phyloP scores from a whole-genome alignment of 2,329 filamentous ascomycete genomes.

The Monosporascus ibericus region DNA sequence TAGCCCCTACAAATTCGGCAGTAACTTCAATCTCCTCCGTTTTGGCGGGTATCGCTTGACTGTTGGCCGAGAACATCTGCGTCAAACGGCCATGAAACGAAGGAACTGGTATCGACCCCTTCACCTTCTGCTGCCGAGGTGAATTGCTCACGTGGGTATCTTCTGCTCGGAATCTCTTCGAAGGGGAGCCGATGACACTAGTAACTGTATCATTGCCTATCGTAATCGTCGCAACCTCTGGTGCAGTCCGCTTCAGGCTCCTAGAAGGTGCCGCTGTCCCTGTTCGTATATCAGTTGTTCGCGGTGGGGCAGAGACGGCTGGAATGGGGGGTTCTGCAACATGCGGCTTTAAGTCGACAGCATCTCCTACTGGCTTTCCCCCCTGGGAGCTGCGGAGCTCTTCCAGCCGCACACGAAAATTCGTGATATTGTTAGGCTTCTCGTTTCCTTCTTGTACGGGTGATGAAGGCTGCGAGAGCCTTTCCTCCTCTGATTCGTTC shows the following conservation, averaged over 20 bases:
- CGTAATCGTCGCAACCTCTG: constrained; percentile 67
- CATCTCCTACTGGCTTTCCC: constrained; percentile 3
- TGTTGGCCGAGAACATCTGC: constrained; percentile 37
- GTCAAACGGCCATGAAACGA: constrained; percentile 38
- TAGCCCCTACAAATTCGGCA: constrained; percentile 6
- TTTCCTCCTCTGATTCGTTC: constrained; percentile 2
- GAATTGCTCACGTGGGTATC: constrained; percentile 25
- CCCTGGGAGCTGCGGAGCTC: constrained; percentile 14
- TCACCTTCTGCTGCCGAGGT: constrained; percentile 23
- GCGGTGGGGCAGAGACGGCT: constrained; percentile 25
- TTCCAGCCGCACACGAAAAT: constrained; percentile 30
- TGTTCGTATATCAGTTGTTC: constrained; percentile 18
- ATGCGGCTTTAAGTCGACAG: not conserved
- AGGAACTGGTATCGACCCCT: constrained; percentile 25
- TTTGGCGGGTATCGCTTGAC: constrained; percentile 12
- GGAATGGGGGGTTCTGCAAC: constrained; percentile 26
- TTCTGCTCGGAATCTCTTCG: constrained; percentile 39
- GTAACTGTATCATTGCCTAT: constrained; percentile 64
- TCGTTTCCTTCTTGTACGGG: constrained; percentile 4
- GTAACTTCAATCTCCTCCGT: constrained; percentile 7
- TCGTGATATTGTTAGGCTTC: constrained; percentile 21
- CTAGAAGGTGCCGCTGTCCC: constrained; percentile 13
- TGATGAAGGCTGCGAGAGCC: constrained; percentile 1
- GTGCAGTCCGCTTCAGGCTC: constrained; percentile 49
- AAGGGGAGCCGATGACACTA: constrained; percentile 55